Conservation (phyloP, 2,329 filamentous ascomycete genomes). For the Paraconiothyrium sp. region DNA sequence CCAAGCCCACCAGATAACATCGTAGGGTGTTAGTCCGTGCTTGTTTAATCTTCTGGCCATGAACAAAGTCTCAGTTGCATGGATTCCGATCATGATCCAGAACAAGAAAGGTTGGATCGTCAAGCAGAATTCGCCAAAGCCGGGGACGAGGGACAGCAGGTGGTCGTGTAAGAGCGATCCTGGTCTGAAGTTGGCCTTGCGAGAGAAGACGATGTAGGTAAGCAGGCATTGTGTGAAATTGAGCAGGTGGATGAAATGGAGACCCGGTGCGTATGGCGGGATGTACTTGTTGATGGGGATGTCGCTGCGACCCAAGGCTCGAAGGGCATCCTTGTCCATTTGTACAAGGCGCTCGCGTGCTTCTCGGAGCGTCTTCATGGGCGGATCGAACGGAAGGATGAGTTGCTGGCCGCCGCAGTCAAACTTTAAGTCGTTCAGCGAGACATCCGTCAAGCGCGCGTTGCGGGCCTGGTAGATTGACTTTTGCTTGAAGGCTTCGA, state of each 20-base stretch:
- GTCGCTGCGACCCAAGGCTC: constrained; percentile 68
- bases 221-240: constrained; percentile 60
- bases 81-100: constrained; percentile 68
- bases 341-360: constrained; percentile 75
- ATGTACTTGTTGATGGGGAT: constrained; percentile 63
- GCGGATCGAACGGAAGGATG: constrained; percentile 72
- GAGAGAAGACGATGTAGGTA: constrained; percentile 41
- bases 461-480: constrained; percentile 64
- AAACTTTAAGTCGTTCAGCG: constrained; percentile 70
- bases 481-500: constrained; percentile 74
- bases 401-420: constrained; percentile 59
- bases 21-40: constrained; percentile 62
- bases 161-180: constrained; percentile 48
- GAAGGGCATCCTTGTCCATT: constrained; percentile 71
- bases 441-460: constrained; percentile 72
- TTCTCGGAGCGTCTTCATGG: constrained; percentile 73
- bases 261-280: constrained; percentile 53
- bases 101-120: constrained; percentile 69
- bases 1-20: constrained; percentile 64
- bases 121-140: constrained; percentile 67
- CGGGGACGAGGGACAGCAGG: constrained; percentile 60
- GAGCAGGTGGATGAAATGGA: constrained; percentile 57
- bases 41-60: constrained; percentile 60
- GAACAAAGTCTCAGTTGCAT: constrained; percentile 68
- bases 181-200: constrained; percentile 42